Conservation (phyloP, 2,329 filamentous ascomycete species). For the Aspergillus sp. region DNA sequence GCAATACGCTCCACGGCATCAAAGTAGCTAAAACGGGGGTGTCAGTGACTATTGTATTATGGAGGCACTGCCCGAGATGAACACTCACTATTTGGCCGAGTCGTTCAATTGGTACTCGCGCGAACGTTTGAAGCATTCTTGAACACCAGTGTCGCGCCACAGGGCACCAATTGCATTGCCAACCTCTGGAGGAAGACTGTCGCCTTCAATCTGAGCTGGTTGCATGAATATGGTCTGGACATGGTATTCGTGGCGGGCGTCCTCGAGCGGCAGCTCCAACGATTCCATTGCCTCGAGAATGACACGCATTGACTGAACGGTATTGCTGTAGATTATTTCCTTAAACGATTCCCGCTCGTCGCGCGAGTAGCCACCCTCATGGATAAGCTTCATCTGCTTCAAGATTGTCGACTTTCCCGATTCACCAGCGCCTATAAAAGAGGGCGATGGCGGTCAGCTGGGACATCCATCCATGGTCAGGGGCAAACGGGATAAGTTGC, state of each 20-base stretch:
- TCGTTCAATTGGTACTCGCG: slow-evolving; percentile 95
- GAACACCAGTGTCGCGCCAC: slow-evolving; percentile 88
- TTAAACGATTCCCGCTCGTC: slow-evolving; percentile 67
- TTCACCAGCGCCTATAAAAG: slow-evolving; percentile 76
- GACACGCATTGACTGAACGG: slow-evolving; percentile 62
- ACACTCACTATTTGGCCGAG: slow-evolving; percentile 82
- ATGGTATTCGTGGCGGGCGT: slow-evolving; percentile 90
- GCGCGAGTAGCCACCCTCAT: slow-evolving; percentile 96
- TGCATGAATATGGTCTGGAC: slow-evolving; percentile 99
- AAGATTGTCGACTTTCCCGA: slow-evolving; percentile 90
- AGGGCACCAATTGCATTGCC: slow-evolving; percentile 85
- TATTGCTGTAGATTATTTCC: slow-evolving; percentile 66
- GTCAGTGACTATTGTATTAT: too few relatives aligned
- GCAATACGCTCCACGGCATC: slow-evolving; percentile 89
- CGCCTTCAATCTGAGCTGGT: slow-evolving; percentile 90
- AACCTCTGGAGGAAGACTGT: slow-evolving; percentile 87
- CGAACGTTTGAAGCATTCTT: slow-evolving; percentile 91
- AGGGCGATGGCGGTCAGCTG: slow-evolving; percentile 5
- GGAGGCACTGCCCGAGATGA: too few relatives aligned
- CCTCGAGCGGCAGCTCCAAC: slow-evolving; percentile 72
- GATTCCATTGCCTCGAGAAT: slow-evolving; percentile 63
- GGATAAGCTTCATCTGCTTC: slow-evolving; percentile 98
- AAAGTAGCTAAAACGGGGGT: slow-evolving; percentile 62
- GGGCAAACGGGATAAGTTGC: not conserved
- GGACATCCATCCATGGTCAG: slow-evolving; percentile 4